Conservation (phyloP, 2,329 filamentous ascomycete genomes). For the Neonectria ditissima region DNA sequence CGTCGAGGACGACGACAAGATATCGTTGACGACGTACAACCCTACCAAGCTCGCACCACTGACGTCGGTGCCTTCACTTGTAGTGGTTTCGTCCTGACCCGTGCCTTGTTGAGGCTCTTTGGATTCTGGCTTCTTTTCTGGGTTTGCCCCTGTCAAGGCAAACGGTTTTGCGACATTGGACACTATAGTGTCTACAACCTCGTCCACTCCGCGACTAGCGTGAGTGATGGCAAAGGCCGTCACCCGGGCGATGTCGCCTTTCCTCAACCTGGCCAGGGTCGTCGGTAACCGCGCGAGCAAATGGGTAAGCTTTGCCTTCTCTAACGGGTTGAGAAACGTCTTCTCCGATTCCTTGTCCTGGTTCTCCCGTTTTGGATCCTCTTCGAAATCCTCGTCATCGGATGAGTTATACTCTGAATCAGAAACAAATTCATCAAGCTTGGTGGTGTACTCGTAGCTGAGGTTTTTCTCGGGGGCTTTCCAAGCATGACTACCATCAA, state of each 20-base stretch:
- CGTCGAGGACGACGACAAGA: constrained; percentile 81
- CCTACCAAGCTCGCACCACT: constrained; percentile 82
- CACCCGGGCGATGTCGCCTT: constrained; percentile 87
- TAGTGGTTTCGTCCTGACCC: constrained; percentile 51
- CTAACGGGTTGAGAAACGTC: constrained; percentile 82
- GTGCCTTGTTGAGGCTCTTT: constrained; percentile 46
- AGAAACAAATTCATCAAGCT: constrained; percentile 81
- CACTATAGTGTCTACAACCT: constrained; percentile 90
- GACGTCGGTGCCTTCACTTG: constrained; percentile 66
- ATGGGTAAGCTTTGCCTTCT: constrained; percentile 86
- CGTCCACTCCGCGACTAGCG: constrained; percentile 84
- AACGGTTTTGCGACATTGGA: constrained; percentile 85
- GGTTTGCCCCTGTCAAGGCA: constrained; percentile 77
- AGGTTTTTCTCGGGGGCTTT: constrained; percentile 77
- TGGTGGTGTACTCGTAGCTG: constrained; percentile 84
- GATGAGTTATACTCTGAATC: constrained; percentile 89
- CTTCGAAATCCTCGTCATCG: constrained; percentile 81
- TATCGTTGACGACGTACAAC: constrained; percentile 82
- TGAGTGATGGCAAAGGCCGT: constrained; percentile 92
- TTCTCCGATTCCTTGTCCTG: constrained; percentile 61
- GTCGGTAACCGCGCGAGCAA: constrained; percentile 86
- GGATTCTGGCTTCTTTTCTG: constrained; percentile 58
- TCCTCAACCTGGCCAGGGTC: constrained; percentile 77
- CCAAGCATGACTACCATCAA: constrained; percentile 84
- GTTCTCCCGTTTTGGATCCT: constrained; percentile 65